A percentile compares a stretch with the other conserved stretches of the same genome.
Conservation (phyloP, 331 rosid genomes). For the Prunus yedoensis region DNA sequence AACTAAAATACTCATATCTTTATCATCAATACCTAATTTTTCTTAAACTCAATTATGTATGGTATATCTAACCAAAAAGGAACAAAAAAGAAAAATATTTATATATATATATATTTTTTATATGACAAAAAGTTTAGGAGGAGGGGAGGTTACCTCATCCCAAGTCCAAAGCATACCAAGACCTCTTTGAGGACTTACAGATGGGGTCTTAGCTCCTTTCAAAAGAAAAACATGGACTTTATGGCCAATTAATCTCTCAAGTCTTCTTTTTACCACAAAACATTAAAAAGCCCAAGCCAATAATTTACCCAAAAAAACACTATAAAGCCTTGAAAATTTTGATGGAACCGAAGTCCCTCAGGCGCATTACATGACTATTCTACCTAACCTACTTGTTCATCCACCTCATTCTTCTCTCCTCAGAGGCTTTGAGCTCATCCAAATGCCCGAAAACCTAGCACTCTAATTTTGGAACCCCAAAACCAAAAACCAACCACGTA, state of each 20-base stretch:
- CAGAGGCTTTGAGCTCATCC: neutral
- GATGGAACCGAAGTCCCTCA: neutral
- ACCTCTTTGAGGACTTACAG: too few relatives aligned
- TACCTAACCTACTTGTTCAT: neutral
- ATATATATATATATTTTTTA: too few relatives aligned
- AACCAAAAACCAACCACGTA: neutral
- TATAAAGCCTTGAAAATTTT: neutral
- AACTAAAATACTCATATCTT: too few relatives aligned
- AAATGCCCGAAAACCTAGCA: neutral
- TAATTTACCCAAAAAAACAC: neutral
- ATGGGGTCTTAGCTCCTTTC: too few relatives aligned
- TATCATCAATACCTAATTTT: too few relatives aligned
- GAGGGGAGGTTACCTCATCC: too few relatives aligned
- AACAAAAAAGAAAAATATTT: too few relatives aligned
- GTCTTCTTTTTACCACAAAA: neutral
- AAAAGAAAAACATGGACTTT: neutral
- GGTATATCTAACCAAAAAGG: too few relatives aligned
- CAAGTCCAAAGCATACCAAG: too few relatives aligned
- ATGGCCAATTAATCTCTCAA: too few relatives aligned
- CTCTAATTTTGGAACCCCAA: neutral
- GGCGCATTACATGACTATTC: constrained; percentile 1
- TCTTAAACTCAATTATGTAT: too few relatives aligned
- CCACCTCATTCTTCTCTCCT: neutral
- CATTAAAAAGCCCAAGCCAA: neutral
- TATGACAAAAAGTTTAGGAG: too few relatives aligned